phyloP scores from a whole-genome alignment of 148 eudicot genomes.

The Vaccinium vitisidaea region DNA sequence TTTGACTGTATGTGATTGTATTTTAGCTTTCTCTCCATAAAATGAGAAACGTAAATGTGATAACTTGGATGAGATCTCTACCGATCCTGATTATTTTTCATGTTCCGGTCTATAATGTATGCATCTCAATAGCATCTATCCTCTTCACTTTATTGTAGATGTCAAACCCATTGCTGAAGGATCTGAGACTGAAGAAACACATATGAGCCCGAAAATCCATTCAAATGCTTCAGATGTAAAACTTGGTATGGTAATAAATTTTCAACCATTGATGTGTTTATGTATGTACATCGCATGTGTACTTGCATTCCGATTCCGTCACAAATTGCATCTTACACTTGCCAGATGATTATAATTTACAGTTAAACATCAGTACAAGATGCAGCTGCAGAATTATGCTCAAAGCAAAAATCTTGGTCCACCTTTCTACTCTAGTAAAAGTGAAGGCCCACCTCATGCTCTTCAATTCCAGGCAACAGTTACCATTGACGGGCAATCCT shows the following conservation, averaged over 20 bases:
- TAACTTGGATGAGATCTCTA: neutral
- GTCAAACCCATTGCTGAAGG: conserved; percentile 17
- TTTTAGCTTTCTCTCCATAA: neutral
- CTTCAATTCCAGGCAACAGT: conserved; percentile 22
- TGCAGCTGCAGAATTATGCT: conserved; percentile 17
- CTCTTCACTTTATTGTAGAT: neutral
- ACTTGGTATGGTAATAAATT: conserved; percentile 18
- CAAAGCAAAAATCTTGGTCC: conserved; percentile 13
- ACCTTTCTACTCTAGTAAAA: conserved; percentile 19
- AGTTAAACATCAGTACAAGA: conserved; percentile 21
- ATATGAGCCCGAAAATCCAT: neutral
- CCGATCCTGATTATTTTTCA: neutral
- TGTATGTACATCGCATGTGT: neutral
- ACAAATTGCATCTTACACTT: conserved; percentile 9
- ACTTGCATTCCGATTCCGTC: neutral
- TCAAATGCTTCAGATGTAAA: conserved; percentile 17
- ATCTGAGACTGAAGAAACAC: conserved; percentile 7
- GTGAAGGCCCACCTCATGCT: conserved; percentile 25
- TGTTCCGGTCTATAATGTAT: neutral
- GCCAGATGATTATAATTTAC: conserved; percentile 2
- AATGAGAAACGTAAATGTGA: neutral
- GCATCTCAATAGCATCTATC: neutral
- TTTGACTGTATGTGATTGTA: neutral
- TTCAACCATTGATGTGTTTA: neutral
- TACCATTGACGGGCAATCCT: conserved; percentile 13